A percentile compares a stretch with the other conserved stretches of the same genome.
Conservation (phyloP, 257 asterid genomes). For the Linaria vulgaris region DNA sequence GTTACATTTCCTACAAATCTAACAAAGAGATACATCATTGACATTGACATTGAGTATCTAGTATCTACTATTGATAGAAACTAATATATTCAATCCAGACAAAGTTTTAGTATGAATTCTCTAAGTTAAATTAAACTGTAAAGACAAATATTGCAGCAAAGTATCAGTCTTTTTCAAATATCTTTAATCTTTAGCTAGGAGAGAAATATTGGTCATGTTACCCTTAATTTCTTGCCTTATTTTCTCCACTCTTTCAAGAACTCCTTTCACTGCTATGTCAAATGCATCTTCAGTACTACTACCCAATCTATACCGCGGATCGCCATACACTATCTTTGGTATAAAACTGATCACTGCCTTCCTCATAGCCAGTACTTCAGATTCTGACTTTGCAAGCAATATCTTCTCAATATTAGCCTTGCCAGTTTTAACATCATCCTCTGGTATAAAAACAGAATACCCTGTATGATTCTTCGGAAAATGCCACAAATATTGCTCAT, state of each 20-base stretch:
- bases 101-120: too few species aligned
- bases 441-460: conserved; percentile 29
- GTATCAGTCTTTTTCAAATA: too few species aligned
- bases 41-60: too few species aligned
- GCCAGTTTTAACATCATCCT: conserved; percentile 14
- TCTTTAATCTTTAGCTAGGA: not conserved
- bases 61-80: too few species aligned
- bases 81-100: too few species aligned
- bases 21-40: too few species aligned
- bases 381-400: conserved; percentile 1
- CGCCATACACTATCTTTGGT: conserved; percentile 7
- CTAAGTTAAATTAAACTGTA: too few species aligned
- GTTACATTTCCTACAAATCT: too few species aligned
- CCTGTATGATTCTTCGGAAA: conserved; percentile 20
- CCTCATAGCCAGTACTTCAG: conserved; percentile 15
- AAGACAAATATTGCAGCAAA: too few species aligned
- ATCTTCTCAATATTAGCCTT: conserved; percentile 18
- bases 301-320: conserved; percentile 13
- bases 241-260: conserved; percentile 11
- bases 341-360: conserved; percentile 1
- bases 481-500: conserved; percentile 26
- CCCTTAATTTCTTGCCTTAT: not conserved
- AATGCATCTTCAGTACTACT: conserved; percentile 19
- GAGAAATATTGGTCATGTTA: not conserved
- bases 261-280: conserved; percentile 21